Percentiles rank a stretch among this genome's conserved stretches.
These are phyloP conservation scores for Chlamydomonas sp. DNA, from an alignment of 139 green algal species.

Conservation along the genomic window DNA sequence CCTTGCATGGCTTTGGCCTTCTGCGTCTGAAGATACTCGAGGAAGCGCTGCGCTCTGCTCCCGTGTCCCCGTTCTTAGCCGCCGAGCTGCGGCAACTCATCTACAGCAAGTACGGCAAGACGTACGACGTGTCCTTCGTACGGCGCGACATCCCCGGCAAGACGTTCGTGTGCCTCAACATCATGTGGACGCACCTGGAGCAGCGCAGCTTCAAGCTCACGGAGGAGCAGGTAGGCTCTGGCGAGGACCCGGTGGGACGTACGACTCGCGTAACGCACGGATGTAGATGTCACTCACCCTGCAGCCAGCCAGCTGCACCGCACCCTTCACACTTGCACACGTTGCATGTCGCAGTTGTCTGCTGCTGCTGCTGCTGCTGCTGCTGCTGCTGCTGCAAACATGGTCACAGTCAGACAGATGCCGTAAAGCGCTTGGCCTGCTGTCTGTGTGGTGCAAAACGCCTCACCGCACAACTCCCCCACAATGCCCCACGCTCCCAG, in stretches of 20 bases:
- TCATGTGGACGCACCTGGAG: constrained; percentile 66
- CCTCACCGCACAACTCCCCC: too few species aligned
- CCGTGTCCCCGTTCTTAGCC: not conserved
- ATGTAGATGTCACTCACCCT: not conserved
- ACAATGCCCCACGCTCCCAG: too few species aligned
- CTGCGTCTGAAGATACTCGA: too few species aligned
- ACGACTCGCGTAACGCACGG: not conserved
- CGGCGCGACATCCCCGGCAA: constrained; percentile 61
- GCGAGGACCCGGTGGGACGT: not conserved
- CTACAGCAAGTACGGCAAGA: constrained; percentile 62
- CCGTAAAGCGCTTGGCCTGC: too few species aligned
- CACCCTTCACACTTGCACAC: too few species aligned
- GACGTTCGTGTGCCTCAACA: constrained; percentile 63
- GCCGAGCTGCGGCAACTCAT: constrained; percentile 60
- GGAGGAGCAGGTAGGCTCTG: constrained; percentile 32
- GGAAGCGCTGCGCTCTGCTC: not conserved
- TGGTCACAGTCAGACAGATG: too few species aligned
- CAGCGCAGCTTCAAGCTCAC: constrained; percentile 66
- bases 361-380: too few species aligned
- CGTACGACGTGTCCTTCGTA: constrained; percentile 62
- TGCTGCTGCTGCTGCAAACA: too few species aligned
- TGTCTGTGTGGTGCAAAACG: too few species aligned
- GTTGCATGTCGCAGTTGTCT: too few species aligned
- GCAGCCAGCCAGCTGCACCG: too few species aligned
- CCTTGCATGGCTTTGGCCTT: too few species aligned